Evolutionary conservation across 2,329 filamentous ascomycete genomes (phyloP), one percentile per base, ranked within the genome.

Genomic region (Leptographium flavum): DNA sequence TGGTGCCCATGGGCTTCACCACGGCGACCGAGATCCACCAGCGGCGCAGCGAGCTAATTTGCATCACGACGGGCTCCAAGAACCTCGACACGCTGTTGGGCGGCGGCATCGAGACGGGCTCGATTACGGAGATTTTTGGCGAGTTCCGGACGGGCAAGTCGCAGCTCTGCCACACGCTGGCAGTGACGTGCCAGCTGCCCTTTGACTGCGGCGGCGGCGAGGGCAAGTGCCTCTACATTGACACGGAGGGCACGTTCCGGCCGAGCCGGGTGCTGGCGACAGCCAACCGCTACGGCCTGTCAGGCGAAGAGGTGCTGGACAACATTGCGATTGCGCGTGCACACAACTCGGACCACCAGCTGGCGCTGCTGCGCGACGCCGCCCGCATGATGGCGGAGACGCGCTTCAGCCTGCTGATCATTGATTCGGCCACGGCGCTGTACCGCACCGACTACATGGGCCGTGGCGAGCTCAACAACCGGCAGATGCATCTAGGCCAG

Each of bases 311-410:
- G 62, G 92, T 98, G 0, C 74, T 98, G 9, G 93, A 98, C 67
- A 98, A 98, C 55, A 88, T 98, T 46, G 93, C 93, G 3, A 98
- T 98, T 61, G 93, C 93, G 42, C 82, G 92, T 49, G 92, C 92
- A 10, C 98, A 98, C 69, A 98, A 98, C 62, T 96, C 90, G 0
- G 92, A 98, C 53, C 92, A 98, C 63, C 92, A 98, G 62, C 75
- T 98, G 42, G 87, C 94, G 60, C 73, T 98, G 8, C 78, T 98
- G 50, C 92, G 92, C 56, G 90, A 96, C 62, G 93, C 92, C 4
- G 83, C 92, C 2, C 80, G 87, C 50, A 98, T 98, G 92, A 98
- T 98, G 93, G 95, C 88, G 47, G 93, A 98, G 67, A 98, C 92
- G 0, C 80, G 92, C 4, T 98, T 98, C 63, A 96, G 92, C 3